Evolutionary conservation across 2,329 filamentous ascomycete genomes (phyloP).

Genomic region (Botryosphaeria dothidea): DNA sequence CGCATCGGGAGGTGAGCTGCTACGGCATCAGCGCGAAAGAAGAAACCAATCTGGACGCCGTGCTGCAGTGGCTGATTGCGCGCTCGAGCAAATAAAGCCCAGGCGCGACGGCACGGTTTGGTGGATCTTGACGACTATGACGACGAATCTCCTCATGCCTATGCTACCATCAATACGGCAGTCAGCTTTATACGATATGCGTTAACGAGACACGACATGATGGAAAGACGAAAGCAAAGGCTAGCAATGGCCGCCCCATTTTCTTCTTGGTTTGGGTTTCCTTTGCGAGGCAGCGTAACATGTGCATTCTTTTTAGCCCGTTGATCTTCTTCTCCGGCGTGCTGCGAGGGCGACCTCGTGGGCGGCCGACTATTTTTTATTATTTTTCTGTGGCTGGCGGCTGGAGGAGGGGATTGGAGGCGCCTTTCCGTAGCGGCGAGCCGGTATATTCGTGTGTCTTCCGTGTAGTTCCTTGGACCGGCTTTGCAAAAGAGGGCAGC

Average conservation of each 20-base stretch:
- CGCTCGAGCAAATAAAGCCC: constrained; percentile 67
- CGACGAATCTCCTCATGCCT: constrained; percentile 18
- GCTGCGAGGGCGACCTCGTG: constrained; percentile 9
- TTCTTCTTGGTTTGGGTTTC: neutral
- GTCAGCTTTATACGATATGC: constrained; percentile 22
- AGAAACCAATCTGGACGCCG: constrained; percentile 96
- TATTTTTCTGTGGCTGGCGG: neutral
- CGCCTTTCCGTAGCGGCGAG: constrained; percentile 1
- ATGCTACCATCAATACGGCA: constrained; percentile 21
- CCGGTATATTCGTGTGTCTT: constrained; percentile 7
- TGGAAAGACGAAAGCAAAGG: constrained; percentile 28
- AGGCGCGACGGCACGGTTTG: neutral
- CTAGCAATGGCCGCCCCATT: constrained; percentile 36
- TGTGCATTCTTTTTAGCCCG: constrained; percentile 1
- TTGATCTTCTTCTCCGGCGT: neutral
- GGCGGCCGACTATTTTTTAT: neutral
- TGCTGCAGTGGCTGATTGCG: constrained; percentile 94
- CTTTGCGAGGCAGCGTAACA: constrained; percentile 7
- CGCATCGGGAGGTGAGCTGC: constrained; percentile 92
- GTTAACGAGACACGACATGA: constrained; percentile 23
- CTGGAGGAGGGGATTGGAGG: constrained; percentile 3
- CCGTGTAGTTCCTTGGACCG: neutral
- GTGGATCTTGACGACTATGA: constrained; percentile 14
- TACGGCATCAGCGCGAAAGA: constrained; percentile 99
- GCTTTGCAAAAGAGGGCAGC: neutral